Percentiles rank a stretch among this genome's conserved stretches.
Evolutionary conservation across 169 alveolate genomes (phyloP).

Genomic region (Ophryocystis elektroscirrha): DNA sequence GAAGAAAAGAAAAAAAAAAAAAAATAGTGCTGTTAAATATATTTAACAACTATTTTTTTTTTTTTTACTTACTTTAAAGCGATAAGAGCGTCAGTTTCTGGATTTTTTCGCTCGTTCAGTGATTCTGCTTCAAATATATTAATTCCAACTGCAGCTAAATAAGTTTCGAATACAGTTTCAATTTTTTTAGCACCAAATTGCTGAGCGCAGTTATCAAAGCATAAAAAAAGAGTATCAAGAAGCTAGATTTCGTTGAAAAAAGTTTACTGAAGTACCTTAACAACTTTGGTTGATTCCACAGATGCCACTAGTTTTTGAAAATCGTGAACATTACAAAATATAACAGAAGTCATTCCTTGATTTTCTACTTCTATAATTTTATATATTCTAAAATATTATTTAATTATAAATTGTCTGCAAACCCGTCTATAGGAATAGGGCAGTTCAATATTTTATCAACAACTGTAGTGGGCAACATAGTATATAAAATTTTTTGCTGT

Average conservation of each 20-base stretch:
- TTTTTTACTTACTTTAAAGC: no score
- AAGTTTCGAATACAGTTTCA: neutral
- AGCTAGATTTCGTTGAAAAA: no score
- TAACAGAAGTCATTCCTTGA: conserved; percentile 71
- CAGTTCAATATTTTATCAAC: conserved; percentile 49
- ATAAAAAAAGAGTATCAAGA: neutral
- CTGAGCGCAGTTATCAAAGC: neutral
- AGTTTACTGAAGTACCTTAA: no score
- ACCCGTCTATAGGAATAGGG: no score
- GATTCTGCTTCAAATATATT: neutral
- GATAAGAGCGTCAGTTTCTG: no score
- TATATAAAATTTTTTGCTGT: conserved; percentile 57
- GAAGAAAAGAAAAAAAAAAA: no score
- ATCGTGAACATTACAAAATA: conserved; percentile 82
- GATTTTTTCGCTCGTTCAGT: neutral
- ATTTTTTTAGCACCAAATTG: neutral
- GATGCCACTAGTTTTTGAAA: conserved; percentile 78
- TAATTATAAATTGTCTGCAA: no score
- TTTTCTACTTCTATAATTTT: conserved; percentile 40
- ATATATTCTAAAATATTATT: no score
- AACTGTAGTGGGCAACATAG: conserved; percentile 59
- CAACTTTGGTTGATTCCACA: conserved; percentile 66
- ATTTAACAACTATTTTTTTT: no score
- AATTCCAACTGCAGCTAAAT: neutral
- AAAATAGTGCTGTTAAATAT: no score